Evolutionary conservation across 306 rosid genomes (phyloP).

Genomic region (Spatholobus suberectus): DNA sequence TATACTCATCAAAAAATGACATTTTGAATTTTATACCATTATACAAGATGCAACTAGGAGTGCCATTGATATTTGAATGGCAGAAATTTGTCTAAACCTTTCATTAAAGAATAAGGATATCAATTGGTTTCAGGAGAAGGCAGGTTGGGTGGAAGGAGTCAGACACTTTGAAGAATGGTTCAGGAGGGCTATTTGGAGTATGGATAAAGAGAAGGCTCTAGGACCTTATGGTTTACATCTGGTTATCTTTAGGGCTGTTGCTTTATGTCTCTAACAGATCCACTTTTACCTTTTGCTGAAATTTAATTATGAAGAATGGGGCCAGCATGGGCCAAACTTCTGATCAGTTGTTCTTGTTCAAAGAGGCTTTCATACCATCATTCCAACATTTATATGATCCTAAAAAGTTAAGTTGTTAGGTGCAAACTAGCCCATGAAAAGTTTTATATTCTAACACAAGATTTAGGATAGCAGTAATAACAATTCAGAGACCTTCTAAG

Average conservation of each 20-base stretch:
- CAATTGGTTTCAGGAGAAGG: background rate
- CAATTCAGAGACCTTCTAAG: constrained; percentile 16
- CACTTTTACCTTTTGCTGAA: background rate
- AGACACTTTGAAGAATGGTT: background rate
- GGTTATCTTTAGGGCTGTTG: background rate
- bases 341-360: background rate
- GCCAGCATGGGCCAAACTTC: background rate
- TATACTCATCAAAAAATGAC: background rate
- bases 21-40: background rate
- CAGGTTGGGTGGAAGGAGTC: background rate
- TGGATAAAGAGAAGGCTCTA: background rate
- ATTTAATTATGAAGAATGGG: background rate
- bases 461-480: background rate
- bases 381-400: background rate
- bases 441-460: background rate
- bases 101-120: background rate
- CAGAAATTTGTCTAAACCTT: constrained; percentile 7
- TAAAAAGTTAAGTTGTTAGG: background rate
- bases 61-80: background rate
- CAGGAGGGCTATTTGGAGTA: background rate
- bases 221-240: background rate
- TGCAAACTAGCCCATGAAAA: background rate
- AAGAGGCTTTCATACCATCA: background rate
- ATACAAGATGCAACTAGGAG: background rate
- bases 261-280: background rate